A percentile compares a stretch with the other conserved stretches of the same genome.
Conservation (phyloP, 805 yeast species). For the Yarrowia osloensis region DNA sequence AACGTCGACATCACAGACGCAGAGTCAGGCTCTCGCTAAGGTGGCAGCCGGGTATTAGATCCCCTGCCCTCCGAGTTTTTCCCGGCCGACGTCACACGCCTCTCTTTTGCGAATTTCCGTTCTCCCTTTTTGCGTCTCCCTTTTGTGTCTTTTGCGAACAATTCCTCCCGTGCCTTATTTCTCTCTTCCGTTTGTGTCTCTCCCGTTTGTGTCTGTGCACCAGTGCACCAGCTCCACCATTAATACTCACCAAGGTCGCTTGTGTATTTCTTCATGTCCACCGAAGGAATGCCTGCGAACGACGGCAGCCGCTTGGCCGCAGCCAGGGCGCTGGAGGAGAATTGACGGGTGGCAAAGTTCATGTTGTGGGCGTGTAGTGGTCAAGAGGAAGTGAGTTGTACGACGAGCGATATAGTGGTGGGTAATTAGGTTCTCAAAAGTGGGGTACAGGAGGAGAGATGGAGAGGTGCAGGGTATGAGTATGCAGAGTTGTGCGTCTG, state of each 20-base stretch:
- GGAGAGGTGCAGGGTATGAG: too few species aligned
- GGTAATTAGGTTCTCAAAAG: background rate
- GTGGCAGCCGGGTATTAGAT: background rate
- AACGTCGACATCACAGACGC: background rate
- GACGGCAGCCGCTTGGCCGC: slow-evolving; percentile 40
- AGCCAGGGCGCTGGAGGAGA: background rate
- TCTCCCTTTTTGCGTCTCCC: too few species aligned
- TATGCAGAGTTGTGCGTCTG: too few species aligned
- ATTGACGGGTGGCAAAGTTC: slow-evolving; percentile 9
- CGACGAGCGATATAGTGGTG: background rate
- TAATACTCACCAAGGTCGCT: slow-evolving; percentile 35
- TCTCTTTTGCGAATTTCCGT: too few species aligned
- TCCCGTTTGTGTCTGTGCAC: background rate
- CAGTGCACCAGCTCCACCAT: background rate
- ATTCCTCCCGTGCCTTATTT: background rate
- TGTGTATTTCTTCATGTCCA: slow-evolving; percentile 41
- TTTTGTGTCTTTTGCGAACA: too few species aligned
- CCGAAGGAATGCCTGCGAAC: slow-evolving; percentile 41
- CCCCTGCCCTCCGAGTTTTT: background rate
- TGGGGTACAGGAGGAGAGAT: background rate
- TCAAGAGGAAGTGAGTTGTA: background rate
- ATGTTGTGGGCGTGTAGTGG: background rate
- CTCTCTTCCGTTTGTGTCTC: background rate
- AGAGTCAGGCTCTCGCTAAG: background rate
- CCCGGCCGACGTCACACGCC: background rate